phyloP scores from a whole-genome alignment of 192 early-diverging fungal species.

The Coemansia aciculifera region DNA sequence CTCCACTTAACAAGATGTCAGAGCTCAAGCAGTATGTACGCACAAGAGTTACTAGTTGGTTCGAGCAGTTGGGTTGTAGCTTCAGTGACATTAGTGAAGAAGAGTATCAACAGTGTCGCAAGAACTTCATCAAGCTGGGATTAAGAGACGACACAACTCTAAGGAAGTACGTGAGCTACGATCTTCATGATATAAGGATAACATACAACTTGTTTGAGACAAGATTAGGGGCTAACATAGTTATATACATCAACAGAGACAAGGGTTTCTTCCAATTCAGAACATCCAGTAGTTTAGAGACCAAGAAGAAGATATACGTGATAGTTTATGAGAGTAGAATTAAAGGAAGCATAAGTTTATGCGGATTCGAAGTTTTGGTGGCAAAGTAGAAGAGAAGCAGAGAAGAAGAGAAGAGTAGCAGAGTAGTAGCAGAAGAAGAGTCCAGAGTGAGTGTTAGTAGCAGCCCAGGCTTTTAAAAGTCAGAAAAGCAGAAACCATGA shows the following conservation, averaged over 20 bases:
- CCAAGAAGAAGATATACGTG: background rate
- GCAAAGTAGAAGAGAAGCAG: background rate
- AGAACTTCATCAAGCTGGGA: background rate
- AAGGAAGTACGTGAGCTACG: background rate
- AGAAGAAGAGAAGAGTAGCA: too few species aligned
- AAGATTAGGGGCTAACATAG: background rate
- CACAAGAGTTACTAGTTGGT: background rate
- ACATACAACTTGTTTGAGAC: background rate
- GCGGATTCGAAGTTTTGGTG: background rate
- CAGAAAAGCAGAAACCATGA: too few species aligned
- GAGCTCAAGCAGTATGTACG: background rate
- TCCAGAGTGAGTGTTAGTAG: too few species aligned
- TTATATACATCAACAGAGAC: background rate
- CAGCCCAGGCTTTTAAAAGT: too few species aligned
- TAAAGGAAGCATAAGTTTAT: background rate
- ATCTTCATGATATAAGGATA: slow-evolving; percentile 1
- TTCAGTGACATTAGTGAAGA: background rate
- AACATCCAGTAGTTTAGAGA: background rate
- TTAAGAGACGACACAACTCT: background rate
- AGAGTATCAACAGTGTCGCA: background rate
- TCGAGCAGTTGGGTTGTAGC: background rate
- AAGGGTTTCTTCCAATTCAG: background rate
- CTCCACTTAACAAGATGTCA: background rate
- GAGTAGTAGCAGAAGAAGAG: too few species aligned
- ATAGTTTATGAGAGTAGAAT: background rate